Evolutionary conservation across 2,329 filamentous ascomycete species (phyloP), one percentile per base, ranked within the genome.

Genomic region (Calonectria henricotiae): DNA sequence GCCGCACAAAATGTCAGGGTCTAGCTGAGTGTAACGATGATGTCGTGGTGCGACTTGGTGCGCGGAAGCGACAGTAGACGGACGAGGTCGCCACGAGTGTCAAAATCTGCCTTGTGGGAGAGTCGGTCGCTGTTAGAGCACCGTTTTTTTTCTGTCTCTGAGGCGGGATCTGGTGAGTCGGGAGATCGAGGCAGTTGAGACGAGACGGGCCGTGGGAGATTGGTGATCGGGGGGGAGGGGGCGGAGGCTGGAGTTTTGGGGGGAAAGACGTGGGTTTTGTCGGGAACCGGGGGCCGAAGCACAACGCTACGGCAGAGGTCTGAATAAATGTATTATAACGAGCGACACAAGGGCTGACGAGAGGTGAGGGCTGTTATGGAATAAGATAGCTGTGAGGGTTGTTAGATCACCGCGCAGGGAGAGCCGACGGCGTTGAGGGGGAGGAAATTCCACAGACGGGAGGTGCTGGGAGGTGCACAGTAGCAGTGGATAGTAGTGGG

Each of bases 271-370:
- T 65, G 54, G 51, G 51, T 27, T 58, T 67, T 68, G 62, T 70
- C 70, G 73, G 67, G 41, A 70, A 61, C 68, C 72, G 72, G 65
- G 49, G 46, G 63, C 75, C 74, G 73, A 76, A 68, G 72, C 69
- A 67, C 73, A 65, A 72, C 69, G 70, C 67, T 65, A 73, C 66
- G 62, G 67, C 71, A 63, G 70, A 58, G 67, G 71, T 69, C 68
- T 64, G 67, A 49, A 35, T 54, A 65, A 73, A 55, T 68, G 62
- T 63, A 58, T 58, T 73, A 71, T 71, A 75, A 72, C 75, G 74
- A 77, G 70, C 70, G 75, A 74, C 74, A 71, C 64, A 69, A 70
- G 73, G 75, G 70, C 55, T 73, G 71, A 67, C 51, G 64, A 72
- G 69, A 70, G 51, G 58, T 73, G 58, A 73, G 65, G 25, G 35